Percentiles rank a stretch among this genome's conserved stretches.
Conservation (phyloP, 805 yeast genomes). For the Saturnispora mendoncae region DNA sequence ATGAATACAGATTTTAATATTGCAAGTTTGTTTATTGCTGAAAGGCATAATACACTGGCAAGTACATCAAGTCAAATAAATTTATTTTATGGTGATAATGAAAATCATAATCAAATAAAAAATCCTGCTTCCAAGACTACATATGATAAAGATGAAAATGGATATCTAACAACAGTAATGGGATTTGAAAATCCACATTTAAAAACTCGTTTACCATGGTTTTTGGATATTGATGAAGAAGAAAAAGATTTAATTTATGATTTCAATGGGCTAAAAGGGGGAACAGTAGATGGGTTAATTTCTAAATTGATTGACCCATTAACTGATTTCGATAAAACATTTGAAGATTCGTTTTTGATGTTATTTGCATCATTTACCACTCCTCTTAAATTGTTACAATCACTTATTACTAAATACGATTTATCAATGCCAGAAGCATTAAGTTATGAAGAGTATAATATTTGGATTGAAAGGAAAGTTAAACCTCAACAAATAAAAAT, state of each 20-base stretch:
- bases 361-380: constrained; percentile 70
- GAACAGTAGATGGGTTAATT: constrained; percentile 67
- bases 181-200: neutral
- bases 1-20: constrained; percentile 67
- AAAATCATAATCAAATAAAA: constrained; percentile 12
- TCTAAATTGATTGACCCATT: constrained; percentile 76
- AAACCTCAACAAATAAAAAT: constrained; percentile 59
- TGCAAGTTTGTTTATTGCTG: constrained; percentile 42
- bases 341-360: constrained; percentile 60
- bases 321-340: constrained; percentile 45
- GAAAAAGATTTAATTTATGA: constrained; percentile 44
- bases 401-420: constrained; percentile 56
- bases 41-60: constrained; percentile 31
- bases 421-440: constrained; percentile 81
- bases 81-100: constrained; percentile 21
- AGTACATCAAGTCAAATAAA: constrained; percentile 23
- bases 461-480: constrained; percentile 67
- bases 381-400: constrained; percentile 49
- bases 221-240: constrained; percentile 56
- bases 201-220: constrained; percentile 47
- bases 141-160: constrained; percentile 20
- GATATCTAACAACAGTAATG: neutral
- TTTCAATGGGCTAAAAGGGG: constrained; percentile 73
- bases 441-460: constrained; percentile 68
- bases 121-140: constrained; percentile 17